These are phyloP conservation scores for Massariosphaeria phaeospora DNA, from an alignment of 495 filamentous ascomycete genomes.

Conservation along the genomic window DNA sequence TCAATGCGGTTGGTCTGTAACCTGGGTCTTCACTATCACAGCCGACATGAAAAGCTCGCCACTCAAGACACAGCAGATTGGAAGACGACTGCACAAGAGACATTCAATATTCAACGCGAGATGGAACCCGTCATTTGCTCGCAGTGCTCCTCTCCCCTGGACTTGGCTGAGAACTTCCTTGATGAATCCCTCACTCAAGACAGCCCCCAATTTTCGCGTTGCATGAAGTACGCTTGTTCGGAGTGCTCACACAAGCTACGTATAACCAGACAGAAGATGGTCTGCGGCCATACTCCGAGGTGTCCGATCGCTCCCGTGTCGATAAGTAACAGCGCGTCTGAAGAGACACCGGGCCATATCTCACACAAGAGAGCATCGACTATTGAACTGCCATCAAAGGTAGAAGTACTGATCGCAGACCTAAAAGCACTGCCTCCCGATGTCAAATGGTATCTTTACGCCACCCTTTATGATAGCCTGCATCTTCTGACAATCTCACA, in stretches of 20 bases:
- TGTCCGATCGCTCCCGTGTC: constrained; percentile 9
- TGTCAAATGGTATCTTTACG: constrained; percentile 10
- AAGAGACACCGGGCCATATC: not conserved
- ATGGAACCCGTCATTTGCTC: constrained; percentile 6
- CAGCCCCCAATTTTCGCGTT: constrained; percentile 2
- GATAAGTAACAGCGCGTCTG: not conserved
- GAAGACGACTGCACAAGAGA: not conserved
- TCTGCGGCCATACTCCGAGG: constrained; percentile 4
- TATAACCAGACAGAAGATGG: not conserved
- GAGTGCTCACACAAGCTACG: constrained; percentile 1
- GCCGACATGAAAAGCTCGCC: not conserved
- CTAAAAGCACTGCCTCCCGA: not conserved
- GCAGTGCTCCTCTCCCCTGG: not conserved
- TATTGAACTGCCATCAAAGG: constrained; percentile 5
- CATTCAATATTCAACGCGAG: constrained; percentile 6
- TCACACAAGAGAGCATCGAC: not conserved
- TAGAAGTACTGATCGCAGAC: constrained; percentile 3
- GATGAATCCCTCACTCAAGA: not conserved
- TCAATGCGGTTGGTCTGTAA: constrained; percentile 17
- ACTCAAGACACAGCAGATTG: not conserved
- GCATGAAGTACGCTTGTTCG: constrained; percentile 7
- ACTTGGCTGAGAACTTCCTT: not conserved
- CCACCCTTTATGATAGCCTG: not conserved
- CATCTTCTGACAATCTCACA: not conserved
- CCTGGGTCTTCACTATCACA: constrained; percentile 8